Base-by-base conservation (phyloP, 2,329 filamentous ascomycete species). In the Aspergillus transmontanensis region DNA sequence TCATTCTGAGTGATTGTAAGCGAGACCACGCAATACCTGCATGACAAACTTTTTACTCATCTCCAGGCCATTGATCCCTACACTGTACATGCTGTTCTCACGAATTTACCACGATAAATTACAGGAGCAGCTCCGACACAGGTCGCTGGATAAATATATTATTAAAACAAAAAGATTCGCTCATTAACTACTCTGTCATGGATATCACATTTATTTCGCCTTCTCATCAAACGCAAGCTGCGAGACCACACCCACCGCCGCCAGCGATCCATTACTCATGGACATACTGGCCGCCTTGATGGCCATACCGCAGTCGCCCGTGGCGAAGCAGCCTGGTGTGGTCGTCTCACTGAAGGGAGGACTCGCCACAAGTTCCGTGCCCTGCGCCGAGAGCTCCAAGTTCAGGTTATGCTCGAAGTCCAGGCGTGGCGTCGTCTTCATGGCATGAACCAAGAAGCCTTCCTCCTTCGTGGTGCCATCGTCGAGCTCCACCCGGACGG, bases 281-380 rank as follows among this genome's bases (percentile, higher is more conserved):
- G 61, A 50, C 9, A 28, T 21, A 7, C 39, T 51, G 16, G 58
- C 63, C 2, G 57, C 54, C 59, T 69, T 67, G 4, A 66, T n/a
- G n/a, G 59, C 55, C 7, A 71, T 70, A 4, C 70, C 72, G 61
- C 78, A 81, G 72, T 89, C 86, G 0, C 86, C 86, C 1, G 77
- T 83, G 0, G 84, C 85, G 73, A 84, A 86, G 3, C 84, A 82
- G 0, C 86, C 86, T 2, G 74, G 72, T 0, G 85, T 78, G 59
- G 72, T 84, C 4, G 85, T 85, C 70, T 81, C 77, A 46, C 81
- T 77, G 68, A 86, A 84, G 41, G 84, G 83, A 2, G 71, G 66
- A 0, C 74, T 72, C 59, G 45, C n/a, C n/a, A 21, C n/a, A 11
- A 48, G 6, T 6, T 48, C 45, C 12, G 45, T 23, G 6, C 45